Conservation (phyloP, 2,329 filamentous ascomycete species). For the Botrytis tulipae region DNA sequence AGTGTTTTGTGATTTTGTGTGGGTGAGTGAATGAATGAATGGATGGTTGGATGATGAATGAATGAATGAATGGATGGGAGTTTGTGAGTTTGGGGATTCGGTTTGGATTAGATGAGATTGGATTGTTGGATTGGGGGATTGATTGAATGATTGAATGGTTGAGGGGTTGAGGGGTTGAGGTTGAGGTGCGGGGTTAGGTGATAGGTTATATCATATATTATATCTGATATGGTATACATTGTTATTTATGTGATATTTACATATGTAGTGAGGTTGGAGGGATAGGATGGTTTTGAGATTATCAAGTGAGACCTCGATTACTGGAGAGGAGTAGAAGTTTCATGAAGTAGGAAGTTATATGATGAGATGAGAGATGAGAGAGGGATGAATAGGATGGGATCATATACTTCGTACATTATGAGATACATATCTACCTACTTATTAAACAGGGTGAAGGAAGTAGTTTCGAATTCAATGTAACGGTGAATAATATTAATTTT, state of each 20-base stretch:
- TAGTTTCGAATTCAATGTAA: constrained; percentile 11
- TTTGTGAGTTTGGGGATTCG: not conserved
- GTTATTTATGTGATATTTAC: not conserved
- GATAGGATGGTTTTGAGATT: not conserved
- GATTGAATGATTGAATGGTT: not conserved
- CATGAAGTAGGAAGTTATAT: too few species aligned
- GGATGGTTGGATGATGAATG: too few species aligned
- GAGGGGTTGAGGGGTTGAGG: not conserved
- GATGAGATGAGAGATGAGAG: not conserved
- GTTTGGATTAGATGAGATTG: not conserved
- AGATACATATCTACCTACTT: not conserved
- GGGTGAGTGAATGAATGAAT: too few species aligned
- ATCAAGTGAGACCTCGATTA: not conserved
- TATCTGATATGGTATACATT: not conserved
- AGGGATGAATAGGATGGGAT: not conserved
- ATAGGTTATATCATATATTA: not conserved
- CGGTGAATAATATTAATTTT: not conserved
- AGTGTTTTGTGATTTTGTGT: not conserved
- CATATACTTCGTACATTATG: not conserved
- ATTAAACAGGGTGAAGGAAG: not conserved
- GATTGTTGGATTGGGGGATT: not conserved
- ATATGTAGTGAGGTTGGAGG: not conserved
- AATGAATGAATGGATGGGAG: too few species aligned
- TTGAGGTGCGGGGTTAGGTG: constrained; percentile 1
- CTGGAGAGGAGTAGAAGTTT: not conserved